These are phyloP conservation scores for Kokia cookei DNA, from an alignment of 441 rosid genomes.

Conservation along the genomic window DNA sequence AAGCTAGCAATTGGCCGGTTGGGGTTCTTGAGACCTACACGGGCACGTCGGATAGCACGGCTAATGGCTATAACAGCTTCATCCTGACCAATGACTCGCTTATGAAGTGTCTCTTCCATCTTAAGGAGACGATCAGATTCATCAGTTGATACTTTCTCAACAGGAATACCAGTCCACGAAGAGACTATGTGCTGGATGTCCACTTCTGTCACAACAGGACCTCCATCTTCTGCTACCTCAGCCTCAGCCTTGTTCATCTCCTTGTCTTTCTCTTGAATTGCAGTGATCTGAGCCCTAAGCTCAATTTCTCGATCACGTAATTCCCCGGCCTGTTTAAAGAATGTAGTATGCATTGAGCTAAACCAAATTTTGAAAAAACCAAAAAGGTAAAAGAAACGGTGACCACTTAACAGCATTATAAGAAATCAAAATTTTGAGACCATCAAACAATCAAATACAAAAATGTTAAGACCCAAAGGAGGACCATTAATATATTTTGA, in stretches of 20 bases:
- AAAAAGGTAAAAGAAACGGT: not conserved
- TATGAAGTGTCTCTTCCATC: constrained; percentile 96
- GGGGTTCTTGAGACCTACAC: constrained; percentile 97
- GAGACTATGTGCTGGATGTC: constrained; percentile 96
- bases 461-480: not conserved
- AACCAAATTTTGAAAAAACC: not conserved
- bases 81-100: constrained; percentile 91
- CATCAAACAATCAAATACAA: not conserved
- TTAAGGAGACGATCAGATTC: constrained; percentile 93
- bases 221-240: constrained; percentile 71
- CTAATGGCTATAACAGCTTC: constrained; percentile 96
- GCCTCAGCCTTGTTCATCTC: constrained; percentile 94
- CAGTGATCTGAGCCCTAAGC: constrained; percentile 82
- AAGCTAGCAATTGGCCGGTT: constrained; percentile 97
- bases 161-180: constrained; percentile 99
- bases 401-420: not conserved
- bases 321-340: constrained; percentile 77
- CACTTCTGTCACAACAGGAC: constrained; percentile 76
- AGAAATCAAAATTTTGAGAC: not conserved
- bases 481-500: not conserved
- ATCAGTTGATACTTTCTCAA: constrained; percentile 90
- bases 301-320: constrained; percentile 93
- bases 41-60: constrained; percentile 94
- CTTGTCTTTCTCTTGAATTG: constrained; percentile 83
- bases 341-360: not conserved